Conservation (phyloP, 768 basidiomycete genomes). For the Hemileccinum rubropunctum region DNA sequence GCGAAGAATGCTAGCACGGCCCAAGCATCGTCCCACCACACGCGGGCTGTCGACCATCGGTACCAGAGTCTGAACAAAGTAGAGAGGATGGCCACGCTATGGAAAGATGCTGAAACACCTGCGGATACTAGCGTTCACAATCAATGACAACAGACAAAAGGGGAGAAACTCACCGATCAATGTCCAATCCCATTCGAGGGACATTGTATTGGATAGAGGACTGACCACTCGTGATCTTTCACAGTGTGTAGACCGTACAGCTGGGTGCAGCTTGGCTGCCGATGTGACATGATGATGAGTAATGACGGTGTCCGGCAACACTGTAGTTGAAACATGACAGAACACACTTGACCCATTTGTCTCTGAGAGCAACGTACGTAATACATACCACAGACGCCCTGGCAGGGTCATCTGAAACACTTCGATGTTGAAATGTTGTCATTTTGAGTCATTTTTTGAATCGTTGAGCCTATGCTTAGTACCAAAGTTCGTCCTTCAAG, state of each 20-base stretch:
- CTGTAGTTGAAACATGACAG: not conserved
- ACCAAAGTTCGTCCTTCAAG: no score
- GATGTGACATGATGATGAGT: not conserved
- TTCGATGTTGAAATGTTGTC: no score
- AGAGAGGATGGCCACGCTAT: conserved; percentile 17
- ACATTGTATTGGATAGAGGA: not conserved
- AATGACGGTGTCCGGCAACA: no score
- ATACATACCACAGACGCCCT: no score
- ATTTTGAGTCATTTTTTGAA: no score
- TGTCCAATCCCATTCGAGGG: not conserved
- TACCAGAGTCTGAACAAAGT: conserved; percentile 26
- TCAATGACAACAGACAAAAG: not conserved
- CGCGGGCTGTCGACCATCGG: conserved; percentile 10
- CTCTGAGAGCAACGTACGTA: no score
- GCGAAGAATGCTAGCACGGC: conserved; percentile 14
- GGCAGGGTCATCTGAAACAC: no score
- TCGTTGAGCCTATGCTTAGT: no score
- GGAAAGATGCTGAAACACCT: conserved; percentile 20
- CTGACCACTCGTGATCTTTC: no score
- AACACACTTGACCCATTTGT: no score
- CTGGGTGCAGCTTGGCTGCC: not conserved
- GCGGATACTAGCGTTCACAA: not conserved
- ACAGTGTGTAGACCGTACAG: no score
- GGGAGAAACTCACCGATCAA: conserved; percentile 2
- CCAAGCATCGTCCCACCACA: conserved; percentile 31